phyloP scores from a whole-genome alignment of 768 basidiomycete species.

The Termitomyces sp. region DNA sequence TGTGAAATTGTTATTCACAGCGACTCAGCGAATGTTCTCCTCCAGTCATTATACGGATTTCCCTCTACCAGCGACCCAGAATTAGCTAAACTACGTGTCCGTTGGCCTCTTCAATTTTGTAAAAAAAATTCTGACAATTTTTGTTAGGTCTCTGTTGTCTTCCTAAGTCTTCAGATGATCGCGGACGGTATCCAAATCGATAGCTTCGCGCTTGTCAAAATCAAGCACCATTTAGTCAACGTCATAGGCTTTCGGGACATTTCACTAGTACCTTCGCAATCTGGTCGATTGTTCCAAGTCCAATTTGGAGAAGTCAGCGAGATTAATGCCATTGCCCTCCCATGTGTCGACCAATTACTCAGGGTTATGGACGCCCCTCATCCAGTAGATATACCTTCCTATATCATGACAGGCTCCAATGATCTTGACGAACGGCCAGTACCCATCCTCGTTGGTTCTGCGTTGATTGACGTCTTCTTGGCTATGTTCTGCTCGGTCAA shows the following conservation, averaged over 20 bases:
- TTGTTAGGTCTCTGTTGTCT: slow-evolving; percentile 46
- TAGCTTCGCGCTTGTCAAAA: slow-evolving; percentile 44
- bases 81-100: slow-evolving; percentile 39
- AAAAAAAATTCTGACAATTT: neutral
- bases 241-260: slow-evolving; percentile 53
- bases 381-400: slow-evolving; percentile 39
- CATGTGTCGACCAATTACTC: slow-evolving; percentile 56
- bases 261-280: slow-evolving; percentile 36
- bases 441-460: slow-evolving; percentile 51
- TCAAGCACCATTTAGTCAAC: slow-evolving; percentile 52
- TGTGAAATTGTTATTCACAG: neutral
- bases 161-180: slow-evolving; percentile 62
- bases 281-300: slow-evolving; percentile 47
- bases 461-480: slow-evolving; percentile 58
- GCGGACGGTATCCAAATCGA: slow-evolving; percentile 57
- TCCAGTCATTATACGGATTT: slow-evolving; percentile 41
- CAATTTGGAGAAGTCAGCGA: slow-evolving; percentile 43
- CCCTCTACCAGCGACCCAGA: slow-evolving; percentile 42
- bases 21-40: neutral
- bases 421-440: slow-evolving; percentile 37
- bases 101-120: slow-evolving; percentile 3
- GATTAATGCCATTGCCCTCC: slow-evolving; percentile 37
- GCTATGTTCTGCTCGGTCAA: slow-evolving; percentile 41
- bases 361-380: slow-evolving; percentile 56
- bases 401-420: slow-evolving; percentile 32